Percentiles rank a stretch among this genome's conserved stretches.
Conservation (phyloP, 148 eudicot genomes). For the Gaultheria prostrata region DNA sequence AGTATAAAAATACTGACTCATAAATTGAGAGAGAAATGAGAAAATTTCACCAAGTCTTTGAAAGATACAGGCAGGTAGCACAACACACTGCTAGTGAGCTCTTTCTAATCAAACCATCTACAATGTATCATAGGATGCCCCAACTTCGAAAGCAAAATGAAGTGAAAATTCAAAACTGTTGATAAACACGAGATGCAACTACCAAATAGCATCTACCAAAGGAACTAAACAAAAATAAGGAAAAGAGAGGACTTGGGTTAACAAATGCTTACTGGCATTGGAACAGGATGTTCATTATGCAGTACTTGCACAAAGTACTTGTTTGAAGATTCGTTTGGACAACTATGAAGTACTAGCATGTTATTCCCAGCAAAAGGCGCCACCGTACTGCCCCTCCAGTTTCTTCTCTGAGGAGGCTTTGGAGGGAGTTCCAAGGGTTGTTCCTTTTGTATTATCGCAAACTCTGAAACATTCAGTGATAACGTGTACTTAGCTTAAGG, state of each 20-base stretch:
- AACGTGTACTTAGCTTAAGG: constrained; percentile 12
- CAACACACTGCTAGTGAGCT: neutral
- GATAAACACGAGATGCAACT: neutral
- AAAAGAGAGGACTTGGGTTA: neutral
- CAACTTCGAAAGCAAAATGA: neutral
- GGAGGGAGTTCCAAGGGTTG: constrained; percentile 73
- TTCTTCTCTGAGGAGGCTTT: constrained; percentile 78
- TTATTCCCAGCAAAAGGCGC: constrained; percentile 97
- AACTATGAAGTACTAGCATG: constrained; percentile 78
- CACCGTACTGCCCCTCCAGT: constrained; percentile 72
- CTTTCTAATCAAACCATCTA: constrained; percentile 2
- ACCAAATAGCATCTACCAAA: constrained; percentile 2
- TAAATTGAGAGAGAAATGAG: neutral
- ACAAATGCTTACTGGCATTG: constrained; percentile 67
- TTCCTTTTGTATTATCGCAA: constrained; percentile 63
- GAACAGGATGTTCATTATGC: constrained; percentile 88
- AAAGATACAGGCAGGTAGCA: neutral
- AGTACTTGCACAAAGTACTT: constrained; percentile 81
- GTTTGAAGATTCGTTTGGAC: constrained; percentile 55
- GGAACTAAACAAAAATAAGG: neutral
- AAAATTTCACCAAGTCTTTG: neutral
- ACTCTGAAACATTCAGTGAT: constrained; percentile 49
- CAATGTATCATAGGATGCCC: neutral
- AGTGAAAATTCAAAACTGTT: neutral
- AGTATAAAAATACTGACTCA: neutral